Evolutionary conservation across 2,329 filamentous ascomycete genomes (phyloP).

Genomic region (Pestalotiopsis sp.): DNA sequence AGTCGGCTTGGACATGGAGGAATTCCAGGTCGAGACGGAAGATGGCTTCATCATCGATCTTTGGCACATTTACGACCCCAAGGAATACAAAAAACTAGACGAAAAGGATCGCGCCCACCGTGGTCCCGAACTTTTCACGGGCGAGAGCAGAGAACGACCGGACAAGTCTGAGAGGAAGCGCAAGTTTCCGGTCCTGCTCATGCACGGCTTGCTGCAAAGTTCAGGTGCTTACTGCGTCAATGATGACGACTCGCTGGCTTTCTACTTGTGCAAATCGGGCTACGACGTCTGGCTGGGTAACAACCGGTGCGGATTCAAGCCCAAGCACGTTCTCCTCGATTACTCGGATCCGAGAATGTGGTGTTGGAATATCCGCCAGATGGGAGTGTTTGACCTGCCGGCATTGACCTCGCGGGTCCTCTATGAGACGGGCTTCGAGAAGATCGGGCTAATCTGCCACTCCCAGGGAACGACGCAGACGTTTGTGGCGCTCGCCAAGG

Average conservation of each 20-base stretch:
- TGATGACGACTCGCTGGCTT: constrained; percentile 86
- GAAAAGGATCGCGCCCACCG: constrained; percentile 53
- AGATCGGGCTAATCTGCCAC: constrained; percentile 82
- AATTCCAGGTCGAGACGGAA: constrained; percentile 84
- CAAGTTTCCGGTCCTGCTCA: constrained; percentile 82
- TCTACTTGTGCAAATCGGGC: constrained; percentile 88
- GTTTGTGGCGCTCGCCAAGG: constrained; percentile 84
- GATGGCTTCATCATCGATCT: constrained; percentile 90
- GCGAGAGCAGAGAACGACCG: constrained; percentile 37
- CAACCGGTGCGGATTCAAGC: constrained; percentile 84
- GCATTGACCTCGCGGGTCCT: constrained; percentile 81
- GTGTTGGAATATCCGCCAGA: constrained; percentile 94
- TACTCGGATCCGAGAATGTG: constrained; percentile 88
- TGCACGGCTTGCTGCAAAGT: constrained; percentile 87
- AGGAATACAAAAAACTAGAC: constrained; percentile 62
- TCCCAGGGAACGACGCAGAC: constrained; percentile 91
- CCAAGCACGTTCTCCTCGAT: constrained; percentile 71
- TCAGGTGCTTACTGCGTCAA: constrained; percentile 88
- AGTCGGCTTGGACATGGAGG: constrained; percentile 84
- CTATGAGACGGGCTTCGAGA: constrained; percentile 79
- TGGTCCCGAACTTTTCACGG: constrained; percentile 65
- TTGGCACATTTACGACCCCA: constrained; percentile 88
- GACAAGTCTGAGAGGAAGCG: constrained; percentile 45
- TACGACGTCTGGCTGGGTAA: constrained; percentile 97
- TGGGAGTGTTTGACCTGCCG: constrained; percentile 87